Percentiles rank a stretch among this genome's conserved stretches.
These are phyloP conservation scores for Schwanniomyces vanrijiae DNA, from an alignment of 805 yeast genomes.

Conservation along the genomic window DNA sequence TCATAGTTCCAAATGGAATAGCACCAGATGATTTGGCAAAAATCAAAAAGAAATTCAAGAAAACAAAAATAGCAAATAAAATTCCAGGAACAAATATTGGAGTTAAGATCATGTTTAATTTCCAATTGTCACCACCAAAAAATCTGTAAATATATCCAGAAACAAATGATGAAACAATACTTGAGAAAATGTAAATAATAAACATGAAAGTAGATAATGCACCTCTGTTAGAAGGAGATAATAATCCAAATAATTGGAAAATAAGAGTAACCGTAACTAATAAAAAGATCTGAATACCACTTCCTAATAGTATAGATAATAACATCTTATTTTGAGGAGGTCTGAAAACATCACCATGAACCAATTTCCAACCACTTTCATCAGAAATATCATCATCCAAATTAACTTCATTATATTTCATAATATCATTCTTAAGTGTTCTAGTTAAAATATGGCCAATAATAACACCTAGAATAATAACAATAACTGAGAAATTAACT, in stretches of 20 bases:
- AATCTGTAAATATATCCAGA: slow-evolving; percentile 83
- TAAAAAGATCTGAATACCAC: slow-evolving; percentile 80
- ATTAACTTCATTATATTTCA: slow-evolving; percentile 84
- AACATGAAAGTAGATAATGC: slow-evolving; percentile 89
- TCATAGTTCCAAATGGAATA: slow-evolving; percentile 86
- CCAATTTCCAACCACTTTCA: slow-evolving; percentile 95
- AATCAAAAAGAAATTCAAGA: slow-evolving; percentile 80
- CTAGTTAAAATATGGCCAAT: slow-evolving; percentile 77
- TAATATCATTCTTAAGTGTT: slow-evolving; percentile 81
- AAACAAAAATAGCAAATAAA: slow-evolving; percentile 60
- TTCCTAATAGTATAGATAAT: slow-evolving; percentile 79
- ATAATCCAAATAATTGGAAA: slow-evolving; percentile 84
- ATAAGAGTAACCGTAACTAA: slow-evolving; percentile 72
- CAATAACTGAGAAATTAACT: slow-evolving; percentile 81
- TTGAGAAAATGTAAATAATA: slow-evolving; percentile 75
- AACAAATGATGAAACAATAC: slow-evolving; percentile 82
- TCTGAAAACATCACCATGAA: slow-evolving; percentile 94
- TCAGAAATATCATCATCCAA: slow-evolving; percentile 85
- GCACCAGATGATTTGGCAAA: slow-evolving; percentile 87
- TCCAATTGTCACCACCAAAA: slow-evolving; percentile 92
- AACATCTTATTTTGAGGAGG: slow-evolving; percentile 70
- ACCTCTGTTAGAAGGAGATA: slow-evolving; percentile 95
- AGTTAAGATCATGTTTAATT: slow-evolving; percentile 75
- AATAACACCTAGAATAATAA: slow-evolving; percentile 69
- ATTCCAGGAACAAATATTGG: slow-evolving; percentile 85